Base-by-base conservation (phyloP, 2,329 filamentous ascomycete species). In the Emergomyces africanus region DNA sequence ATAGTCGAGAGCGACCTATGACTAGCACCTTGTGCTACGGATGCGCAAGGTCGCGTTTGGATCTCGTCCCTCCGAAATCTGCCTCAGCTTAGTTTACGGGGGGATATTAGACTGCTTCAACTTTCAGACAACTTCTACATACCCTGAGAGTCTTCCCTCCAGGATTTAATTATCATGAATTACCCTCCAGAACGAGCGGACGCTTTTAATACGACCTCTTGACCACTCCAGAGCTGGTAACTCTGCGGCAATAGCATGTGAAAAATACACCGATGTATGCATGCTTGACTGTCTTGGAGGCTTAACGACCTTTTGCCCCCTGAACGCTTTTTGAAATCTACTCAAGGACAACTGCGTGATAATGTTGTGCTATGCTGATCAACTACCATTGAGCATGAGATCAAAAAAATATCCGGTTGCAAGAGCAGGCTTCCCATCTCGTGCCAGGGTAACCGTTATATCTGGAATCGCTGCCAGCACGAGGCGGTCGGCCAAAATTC, bases 31-130 rank as follows among this genome's bases (percentile, higher is more conserved):
- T 50, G 10, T 78, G 76, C 64, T 78, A 77, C 64, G 75, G 74
- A 41, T 78, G 76, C 61, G 66, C 68, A 58, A 73, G 76, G 60
- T 76, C 75, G 59, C 66, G 70, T 15, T 70, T 70, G 41, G 67
- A 65, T 54, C 51, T 62, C 51, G 63, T 57, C 6, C 46, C 41
- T 28, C 35, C 46, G 12, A 23, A 18, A 50, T 33, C 30, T 18
- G 44, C 35, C 2, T 25, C 55, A 42, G 10, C 9, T 4, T 57
- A 37, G 33, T 30, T 33, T 55, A 30, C 3, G 10, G 18, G 18
- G 10, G n/a, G n/a, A 14, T 20, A 35, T 15, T 54, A 33, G 3
- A 25, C 39, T 54, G 20, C 23, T 54, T 6, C 15, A 33, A 51
- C 30, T 5, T 25, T 25, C 12, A 9, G 2, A 18, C 20, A 15